Conservation (phyloP, 2,329 filamentous ascomycete species). For the Claviceps sp. region DNA sequence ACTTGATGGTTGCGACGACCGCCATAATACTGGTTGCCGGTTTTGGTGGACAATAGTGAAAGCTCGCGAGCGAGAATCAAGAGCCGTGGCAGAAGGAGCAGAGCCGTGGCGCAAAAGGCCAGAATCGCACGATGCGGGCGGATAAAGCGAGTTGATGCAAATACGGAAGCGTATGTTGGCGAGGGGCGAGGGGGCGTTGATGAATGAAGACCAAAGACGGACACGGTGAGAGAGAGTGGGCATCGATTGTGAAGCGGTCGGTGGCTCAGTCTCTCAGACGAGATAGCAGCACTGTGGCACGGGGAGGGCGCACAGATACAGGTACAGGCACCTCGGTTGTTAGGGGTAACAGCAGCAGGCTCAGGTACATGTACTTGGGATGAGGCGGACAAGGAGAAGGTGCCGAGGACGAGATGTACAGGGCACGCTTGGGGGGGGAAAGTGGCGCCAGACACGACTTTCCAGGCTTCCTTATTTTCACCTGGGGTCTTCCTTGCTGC, state of each 20-base stretch:
- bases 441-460: background rate
- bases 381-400: background rate
- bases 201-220: slow-evolving; percentile 3
- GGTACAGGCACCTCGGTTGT: background rate
- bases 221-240: slow-evolving; percentile 1
- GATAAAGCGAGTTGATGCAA: background rate
- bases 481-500: background rate
- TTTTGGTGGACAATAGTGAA: background rate
- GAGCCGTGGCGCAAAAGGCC: slow-evolving; percentile 3
- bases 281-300: slow-evolving; percentile 1
- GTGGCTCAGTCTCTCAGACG: background rate
- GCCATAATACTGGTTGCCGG: slow-evolving; percentile 31
- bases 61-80: background rate
- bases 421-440: background rate
- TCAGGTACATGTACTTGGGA: too few relatives aligned
- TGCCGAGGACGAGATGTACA: background rate
- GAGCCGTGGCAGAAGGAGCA: background rate
- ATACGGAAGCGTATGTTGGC: background rate
- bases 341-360: too few relatives aligned
- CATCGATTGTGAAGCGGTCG: slow-evolving; percentile 2
- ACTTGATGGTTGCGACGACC: slow-evolving; percentile 55
- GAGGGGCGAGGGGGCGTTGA: slow-evolving; percentile 1
- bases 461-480: background rate
- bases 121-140: background rate
- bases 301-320: background rate